Conservation (phyloP, 306 rosid genomes). For the Vigna hirtella region DNA sequence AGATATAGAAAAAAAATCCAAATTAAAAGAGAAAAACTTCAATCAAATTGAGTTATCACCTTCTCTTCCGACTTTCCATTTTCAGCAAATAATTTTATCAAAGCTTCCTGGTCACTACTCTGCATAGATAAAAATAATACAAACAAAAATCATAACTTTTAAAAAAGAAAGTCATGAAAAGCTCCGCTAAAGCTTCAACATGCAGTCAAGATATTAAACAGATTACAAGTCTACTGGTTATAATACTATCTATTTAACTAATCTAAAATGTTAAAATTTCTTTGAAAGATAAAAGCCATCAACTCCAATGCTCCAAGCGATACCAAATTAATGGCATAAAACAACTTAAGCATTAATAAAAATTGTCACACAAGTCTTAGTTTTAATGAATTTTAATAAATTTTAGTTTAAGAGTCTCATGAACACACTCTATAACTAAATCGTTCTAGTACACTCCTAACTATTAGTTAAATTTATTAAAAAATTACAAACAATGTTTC, state of each 20-base stretch:
- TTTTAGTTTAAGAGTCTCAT: background rate
- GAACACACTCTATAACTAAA: background rate
- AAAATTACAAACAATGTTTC: background rate
- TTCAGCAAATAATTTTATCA: slow-evolving; percentile 57
- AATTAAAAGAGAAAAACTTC: background rate
- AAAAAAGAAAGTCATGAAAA: background rate
- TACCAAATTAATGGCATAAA: background rate
- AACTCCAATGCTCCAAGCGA: background rate
- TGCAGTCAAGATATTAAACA: background rate
- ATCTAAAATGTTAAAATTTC: background rate
- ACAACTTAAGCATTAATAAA: background rate
- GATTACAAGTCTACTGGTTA: too few species aligned
- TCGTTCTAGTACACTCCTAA: background rate
- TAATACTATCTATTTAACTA: background rate
- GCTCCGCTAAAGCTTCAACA: background rate
- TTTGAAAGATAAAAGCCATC: background rate
- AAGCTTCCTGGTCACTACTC: slow-evolving; percentile 76
- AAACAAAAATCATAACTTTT: background rate
- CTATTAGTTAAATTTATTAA: background rate
- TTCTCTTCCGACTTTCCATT: slow-evolving; percentile 47
- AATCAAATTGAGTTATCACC: slow-evolving; percentile 35
- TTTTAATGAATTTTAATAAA: background rate
- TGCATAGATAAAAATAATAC: slow-evolving; percentile 19
- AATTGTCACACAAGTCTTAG: too few species aligned
- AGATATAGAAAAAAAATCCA: background rate